Percentiles rank a stretch among this genome's conserved stretches.
Evolutionary conservation across 169 alveolate genomes (phyloP).

Genomic region (Theileria equi): DNA sequence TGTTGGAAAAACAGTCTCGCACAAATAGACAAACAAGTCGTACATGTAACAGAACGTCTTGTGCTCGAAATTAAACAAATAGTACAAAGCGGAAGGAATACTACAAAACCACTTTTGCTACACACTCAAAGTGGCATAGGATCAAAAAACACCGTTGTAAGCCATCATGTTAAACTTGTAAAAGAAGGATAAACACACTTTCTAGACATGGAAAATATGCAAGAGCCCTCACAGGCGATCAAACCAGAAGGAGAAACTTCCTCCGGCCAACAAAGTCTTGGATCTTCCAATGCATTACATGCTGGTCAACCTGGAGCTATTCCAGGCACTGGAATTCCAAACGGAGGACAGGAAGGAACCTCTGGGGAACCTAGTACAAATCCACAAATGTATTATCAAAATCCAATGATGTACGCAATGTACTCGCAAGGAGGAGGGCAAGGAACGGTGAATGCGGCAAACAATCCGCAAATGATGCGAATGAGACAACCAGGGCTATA

Average conservation of each 20-base stretch:
- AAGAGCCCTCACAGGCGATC: background rate
- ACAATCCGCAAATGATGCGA: slow-evolving; percentile 32
- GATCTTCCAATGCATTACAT: background rate
- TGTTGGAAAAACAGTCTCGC: no score
- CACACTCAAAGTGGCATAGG: no score
- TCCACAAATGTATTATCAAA: slow-evolving; percentile 14
- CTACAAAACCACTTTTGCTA: no score
- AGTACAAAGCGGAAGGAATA: no score
- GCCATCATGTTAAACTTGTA: no score
- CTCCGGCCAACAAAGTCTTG: background rate
- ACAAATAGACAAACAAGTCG: no score
- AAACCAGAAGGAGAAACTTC: background rate
- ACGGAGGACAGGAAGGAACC: background rate
- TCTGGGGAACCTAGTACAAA: background rate
- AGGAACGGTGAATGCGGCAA: slow-evolving; percentile 9
- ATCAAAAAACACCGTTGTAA: no score
- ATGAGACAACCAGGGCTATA: slow-evolving; percentile 20
- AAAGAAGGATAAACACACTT: no score
- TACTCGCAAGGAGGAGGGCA: slow-evolving; percentile 9
- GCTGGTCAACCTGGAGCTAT: background rate
- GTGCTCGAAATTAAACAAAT: no score
- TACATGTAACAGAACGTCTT: no score
- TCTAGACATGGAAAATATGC: slow-evolving; percentile 1
- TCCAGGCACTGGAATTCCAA: background rate
- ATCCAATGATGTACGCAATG: background rate